Base-by-base conservation (phyloP, 2,329 filamentous ascomycete genomes). In the Penicillium sp. region DNA sequence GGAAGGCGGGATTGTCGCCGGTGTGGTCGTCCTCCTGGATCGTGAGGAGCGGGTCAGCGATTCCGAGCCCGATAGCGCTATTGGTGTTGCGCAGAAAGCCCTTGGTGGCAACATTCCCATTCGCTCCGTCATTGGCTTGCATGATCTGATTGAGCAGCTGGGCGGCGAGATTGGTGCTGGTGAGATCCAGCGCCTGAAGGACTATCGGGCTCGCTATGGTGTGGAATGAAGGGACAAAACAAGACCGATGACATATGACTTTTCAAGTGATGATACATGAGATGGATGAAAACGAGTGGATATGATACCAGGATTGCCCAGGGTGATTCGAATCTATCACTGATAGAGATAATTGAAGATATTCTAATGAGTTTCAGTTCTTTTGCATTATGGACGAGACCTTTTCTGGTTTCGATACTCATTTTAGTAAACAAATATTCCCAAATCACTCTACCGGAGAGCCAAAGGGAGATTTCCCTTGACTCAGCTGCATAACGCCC, bases 21-120 rank as follows among this genome's bases (percentile, higher is more conserved):
- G 88, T 18, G 89, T 96, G 40, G 77, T 95, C 13, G 84, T 98
- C 20, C 85, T 89, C 3, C 74, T 95, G 50, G 87, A 95, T 66
- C 77, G 90, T 42, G 83, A 47, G 67, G 70, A 62, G 57, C 64
- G 54, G 42, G 65, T 68, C 16, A 84, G 86, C 47, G 83, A 86
- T 53, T 76, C 74, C 30, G 77, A 77, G 65, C 22, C 56, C 15
- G 77, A 81, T 54, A 95, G 87, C 60, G 87, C 89, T 11, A 86
- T 95, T 64, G 87, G 85, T 13, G 82, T 89, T 70, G 77, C 95
- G 42, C 80, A 80, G 64, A 84, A 82, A 65, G 84, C 93, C 69
- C 87, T 85, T 52, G 79, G 79, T 15, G 60, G 45, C 11, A 56
- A 57, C 36, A 82, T 95, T 43, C 87, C 88, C 1, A 86, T 95